phyloP scores from a whole-genome alignment of 225 moss, liverwort and hornwort species.

The Bryum argenteum region DNA sequence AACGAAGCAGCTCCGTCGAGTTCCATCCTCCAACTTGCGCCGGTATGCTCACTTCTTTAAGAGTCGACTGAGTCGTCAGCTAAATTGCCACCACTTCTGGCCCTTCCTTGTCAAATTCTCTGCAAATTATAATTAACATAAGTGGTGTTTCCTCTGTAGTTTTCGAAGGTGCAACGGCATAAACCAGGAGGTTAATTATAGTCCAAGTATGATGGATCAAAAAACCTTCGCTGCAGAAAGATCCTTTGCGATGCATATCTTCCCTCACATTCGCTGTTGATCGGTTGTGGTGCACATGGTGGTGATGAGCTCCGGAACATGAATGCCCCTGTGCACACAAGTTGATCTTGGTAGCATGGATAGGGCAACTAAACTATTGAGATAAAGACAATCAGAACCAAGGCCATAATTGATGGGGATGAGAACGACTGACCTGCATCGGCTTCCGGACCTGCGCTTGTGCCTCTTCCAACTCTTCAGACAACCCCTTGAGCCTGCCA shows the following conservation, averaged over 20 bases:
- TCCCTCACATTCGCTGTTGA: slow-evolving; percentile 20
- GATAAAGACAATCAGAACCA: background rate
- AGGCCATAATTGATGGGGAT: background rate
- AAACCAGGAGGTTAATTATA: slow-evolving; percentile 18
- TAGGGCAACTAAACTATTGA: too few species aligned
- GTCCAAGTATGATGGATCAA: slow-evolving; percentile 21
- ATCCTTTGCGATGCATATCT: slow-evolving; percentile 31
- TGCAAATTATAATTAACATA: slow-evolving; percentile 16
- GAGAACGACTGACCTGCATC: slow-evolving; percentile 23
- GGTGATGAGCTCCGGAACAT: slow-evolving; percentile 20
- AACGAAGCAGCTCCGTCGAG: background rate
- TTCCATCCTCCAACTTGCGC: background rate
- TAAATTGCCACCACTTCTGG: slow-evolving; percentile 30
- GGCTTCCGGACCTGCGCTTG: slow-evolving; percentile 13
- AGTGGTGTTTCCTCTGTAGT: background rate
- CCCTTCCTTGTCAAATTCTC: slow-evolving; percentile 21
- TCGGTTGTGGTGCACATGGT: slow-evolving; percentile 26
- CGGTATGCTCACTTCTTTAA: background rate
- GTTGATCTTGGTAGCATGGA: background rate
- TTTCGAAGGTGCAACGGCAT: background rate
- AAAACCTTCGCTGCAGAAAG: slow-evolving; percentile 30
- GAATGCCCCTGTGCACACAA: slow-evolving; percentile 36
- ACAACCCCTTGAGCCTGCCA: slow-evolving; percentile 36
- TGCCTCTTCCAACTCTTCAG: slow-evolving; percentile 26
- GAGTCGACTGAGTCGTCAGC: background rate